Evolutionary conservation across 2,329 filamentous ascomycete species (phyloP).

Genomic region (Neobulgaria alba): DNA sequence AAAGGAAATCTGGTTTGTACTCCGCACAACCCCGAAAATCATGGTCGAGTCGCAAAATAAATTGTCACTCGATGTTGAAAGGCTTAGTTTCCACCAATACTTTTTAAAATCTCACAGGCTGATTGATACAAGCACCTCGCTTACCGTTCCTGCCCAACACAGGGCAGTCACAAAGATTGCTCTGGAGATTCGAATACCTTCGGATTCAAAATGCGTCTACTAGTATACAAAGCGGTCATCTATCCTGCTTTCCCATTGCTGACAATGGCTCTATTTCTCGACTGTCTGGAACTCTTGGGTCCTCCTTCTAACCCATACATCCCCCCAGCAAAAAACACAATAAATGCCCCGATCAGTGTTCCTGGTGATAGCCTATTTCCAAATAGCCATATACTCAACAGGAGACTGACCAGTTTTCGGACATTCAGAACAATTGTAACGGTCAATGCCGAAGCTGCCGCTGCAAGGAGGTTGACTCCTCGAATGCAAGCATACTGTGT

Average conservation of each 20-base stretch:
- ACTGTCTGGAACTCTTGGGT: conserved; percentile 30
- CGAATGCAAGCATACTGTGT: conserved; percentile 95
- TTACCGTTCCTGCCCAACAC: too few species aligned
- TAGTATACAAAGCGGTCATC: conserved; percentile 3
- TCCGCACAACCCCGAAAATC: too few species aligned
- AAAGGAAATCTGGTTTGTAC: too few species aligned
- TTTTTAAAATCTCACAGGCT: too few species aligned
- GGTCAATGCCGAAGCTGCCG: conserved; percentile 81
- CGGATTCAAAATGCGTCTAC: conserved; percentile 1
- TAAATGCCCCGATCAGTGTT: conserved; percentile 69
- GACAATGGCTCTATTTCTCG: conserved; percentile 23
- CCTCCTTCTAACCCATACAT: conserved; percentile 70
- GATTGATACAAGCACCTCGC: too few species aligned
- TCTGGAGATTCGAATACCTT: neutral
- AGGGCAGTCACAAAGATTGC: too few species aligned
- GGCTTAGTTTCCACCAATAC: too few species aligned
- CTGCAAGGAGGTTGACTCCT: conserved; percentile 88
- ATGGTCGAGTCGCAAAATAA: too few species aligned
- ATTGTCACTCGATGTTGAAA: too few species aligned
- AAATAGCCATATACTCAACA: conserved; percentile 90
- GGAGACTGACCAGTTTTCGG: conserved; percentile 81
- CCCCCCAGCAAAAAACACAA: conserved; percentile 88
- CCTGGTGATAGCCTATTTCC: conserved; percentile 71
- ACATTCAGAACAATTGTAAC: conserved; percentile 96
- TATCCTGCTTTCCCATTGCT: conserved; percentile 25